Evolutionary conservation across 352 stramenopile species (phyloP), one percentile per base, ranked within the genome.

Genomic region (Phytophthora meadii): DNA sequence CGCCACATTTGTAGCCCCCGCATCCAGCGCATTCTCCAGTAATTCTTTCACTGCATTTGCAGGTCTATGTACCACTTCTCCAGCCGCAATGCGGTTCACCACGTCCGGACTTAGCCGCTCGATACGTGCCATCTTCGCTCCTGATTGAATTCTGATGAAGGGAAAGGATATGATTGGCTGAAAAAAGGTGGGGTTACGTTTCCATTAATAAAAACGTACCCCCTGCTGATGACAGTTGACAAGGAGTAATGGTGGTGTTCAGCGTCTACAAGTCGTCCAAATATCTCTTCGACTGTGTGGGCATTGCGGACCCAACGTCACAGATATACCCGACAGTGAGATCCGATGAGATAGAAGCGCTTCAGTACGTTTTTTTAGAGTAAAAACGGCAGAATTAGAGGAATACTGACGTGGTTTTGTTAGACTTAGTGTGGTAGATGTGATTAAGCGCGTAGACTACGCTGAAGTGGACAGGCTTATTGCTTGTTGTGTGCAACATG

Each of bases 1-100:
- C 1, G 75, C 72, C 61, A 98, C 90, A 44, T 91, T 77, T 15
- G 86, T 97, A 2, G 91, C 82, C 15, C 92, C 92, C 11, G 98
- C 98, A 79, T 99, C 98, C 34, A 99, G 82, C 47, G 86, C 94
- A 81, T 99, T 99, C 83, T 99, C 98, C 42, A 99, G 73, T 12
- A 99, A 76, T 79, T 99, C 98, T 72, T 99, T 99, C 32, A 99
- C 74, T 36, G 97, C 97, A 49, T 94, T 97, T 2, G 84, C 81
- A 3, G 97, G 97, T 5, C 95, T 84, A 81, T 99, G 96, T 42
- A 99, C 90, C 17, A 99, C 95, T 78, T 99, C 97, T 40, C 97
- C 87, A 12, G 87, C 85, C 6, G 95, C 95, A 61, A 98, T 98
- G 61, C 92, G 92, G 81, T 98, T 98, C 58, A 98, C 90, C n/a